phyloP scores from a whole-genome alignment of 2,329 filamentous ascomycete genomes.

The Alternaria brassicae region DNA sequence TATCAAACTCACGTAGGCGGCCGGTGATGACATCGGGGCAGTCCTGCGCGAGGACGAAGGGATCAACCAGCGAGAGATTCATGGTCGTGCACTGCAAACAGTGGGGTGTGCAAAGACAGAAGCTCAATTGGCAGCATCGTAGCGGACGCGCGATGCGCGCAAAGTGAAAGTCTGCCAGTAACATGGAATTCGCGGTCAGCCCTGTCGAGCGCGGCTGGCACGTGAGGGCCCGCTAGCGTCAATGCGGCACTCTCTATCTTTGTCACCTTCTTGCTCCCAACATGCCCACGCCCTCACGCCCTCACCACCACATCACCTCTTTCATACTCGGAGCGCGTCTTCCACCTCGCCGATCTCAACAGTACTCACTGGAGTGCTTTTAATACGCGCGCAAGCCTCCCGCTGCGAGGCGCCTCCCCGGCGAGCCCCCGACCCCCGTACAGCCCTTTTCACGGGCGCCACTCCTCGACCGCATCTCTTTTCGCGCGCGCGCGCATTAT shows the following conservation, averaged over 20 bases:
- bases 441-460: slow-evolving; percentile 39
- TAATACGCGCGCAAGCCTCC: slow-evolving; percentile 32
- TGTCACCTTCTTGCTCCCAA: slow-evolving; percentile 24
- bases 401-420: slow-evolving; percentile 31
- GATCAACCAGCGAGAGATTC: slow-evolving; percentile 76
- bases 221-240: slow-evolving; percentile 23
- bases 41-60: slow-evolving; percentile 76
- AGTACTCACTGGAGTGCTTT: slow-evolving; percentile 37
- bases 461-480: slow-evolving; percentile 40
- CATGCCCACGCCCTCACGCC: slow-evolving; percentile 36
- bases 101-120: slow-evolving; percentile 18
- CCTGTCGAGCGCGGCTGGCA: neutral
- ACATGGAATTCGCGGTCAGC: neutral
- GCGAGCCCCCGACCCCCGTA: slow-evolving; percentile 38
- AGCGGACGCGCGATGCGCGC: slow-evolving; percentile 26
- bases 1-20: slow-evolving; percentile 74
- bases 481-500: slow-evolving; percentile 45
- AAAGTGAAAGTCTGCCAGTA: slow-evolving; percentile 5
- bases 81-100: slow-evolving; percentile 53
- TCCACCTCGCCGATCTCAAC: slow-evolving; percentile 29
- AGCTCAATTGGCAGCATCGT: slow-evolving; percentile 33
- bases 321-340: slow-evolving; percentile 46
- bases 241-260: slow-evolving; percentile 10
- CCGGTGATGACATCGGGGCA: slow-evolving; percentile 90
- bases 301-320: slow-evolving; percentile 39